Evolutionary conservation across 2,329 filamentous ascomycete species (phyloP), one percentile per base, ranked within the genome.

Genomic region (Phialemonium atrogriseum): DNA sequence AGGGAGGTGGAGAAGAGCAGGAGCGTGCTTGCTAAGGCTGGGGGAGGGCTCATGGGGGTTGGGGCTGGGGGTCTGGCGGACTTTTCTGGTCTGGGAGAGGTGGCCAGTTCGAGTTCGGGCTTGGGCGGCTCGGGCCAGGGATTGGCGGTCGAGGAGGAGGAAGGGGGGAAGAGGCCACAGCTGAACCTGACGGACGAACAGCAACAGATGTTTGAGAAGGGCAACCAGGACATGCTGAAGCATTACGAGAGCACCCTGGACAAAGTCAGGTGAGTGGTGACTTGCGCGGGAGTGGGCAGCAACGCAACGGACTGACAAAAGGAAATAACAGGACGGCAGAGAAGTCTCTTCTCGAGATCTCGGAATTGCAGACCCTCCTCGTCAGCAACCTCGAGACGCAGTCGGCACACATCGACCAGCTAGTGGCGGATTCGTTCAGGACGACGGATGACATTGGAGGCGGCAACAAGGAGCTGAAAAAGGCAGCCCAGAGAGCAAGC

Each of bases 181-280:
- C 40, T 75, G 24, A 73, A 78, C 40, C 63, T 95, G 39, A 85
- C 82, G 12, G 69, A 78, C 14, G 87, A 95, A 51, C 89, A 96
- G 57, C 64, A 91, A 32, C 89, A 95, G 55, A 73, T 94, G 52
- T 96, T 98, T 60, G 88, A 89, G 45, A 75, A 86, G 58, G 88
- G 93, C 51, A 95, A 96, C 52, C 80, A 87, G 56, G 80, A 85
- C 41, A 87, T 98, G 79, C 69, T 96, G 46, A 84, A 83, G 56
- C 84, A 94, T 58, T 94, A 93, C 56, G 86, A 95, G 57, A 86
- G 83, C 59, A 87, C 84, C n/a, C 64, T 96, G 53, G 82, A 88
- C 56, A 91, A 96, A 70, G 86, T 96, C 44, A 84, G 82, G 84
- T 93, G 73, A 33, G 83, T 70, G 13, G 7, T 24, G 5, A 17